Conservation (phyloP, 73 alveolate genomes). For the Paramecium sonneborni region DNA sequence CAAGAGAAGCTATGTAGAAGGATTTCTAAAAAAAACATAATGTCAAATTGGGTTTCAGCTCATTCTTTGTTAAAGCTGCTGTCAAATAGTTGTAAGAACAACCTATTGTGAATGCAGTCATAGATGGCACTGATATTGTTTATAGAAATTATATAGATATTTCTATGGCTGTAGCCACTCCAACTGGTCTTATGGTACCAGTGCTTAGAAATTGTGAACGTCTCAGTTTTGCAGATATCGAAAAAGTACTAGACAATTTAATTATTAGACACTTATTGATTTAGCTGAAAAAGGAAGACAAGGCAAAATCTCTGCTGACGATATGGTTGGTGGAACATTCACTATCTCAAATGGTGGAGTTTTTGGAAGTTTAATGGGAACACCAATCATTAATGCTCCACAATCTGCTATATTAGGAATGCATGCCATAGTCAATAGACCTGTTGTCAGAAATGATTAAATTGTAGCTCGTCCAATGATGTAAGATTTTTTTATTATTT, state of each 20-base stretch:
- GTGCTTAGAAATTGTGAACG: constrained; percentile 82
- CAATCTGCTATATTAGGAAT: constrained; percentile 89
- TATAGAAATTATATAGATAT: constrained; percentile 90
- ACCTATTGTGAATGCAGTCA: constrained; percentile 83
- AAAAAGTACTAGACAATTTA: constrained; percentile 67
- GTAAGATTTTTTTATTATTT: constrained; percentile 41
- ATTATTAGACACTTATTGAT: constrained; percentile 58
- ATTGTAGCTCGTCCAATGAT: constrained; percentile 91
- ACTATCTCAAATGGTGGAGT: constrained; percentile 92
- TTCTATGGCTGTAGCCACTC: constrained; percentile 93
- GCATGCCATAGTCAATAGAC: constrained; percentile 86
- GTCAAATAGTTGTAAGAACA: constrained; percentile 71
- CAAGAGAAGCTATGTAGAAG: constrained; percentile 82
- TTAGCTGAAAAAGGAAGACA: constrained; percentile 83
- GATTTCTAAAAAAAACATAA: constrained; percentile 88
- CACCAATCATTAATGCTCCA: constrained; percentile 91
- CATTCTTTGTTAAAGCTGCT: constrained; percentile 87
- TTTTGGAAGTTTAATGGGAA: constrained; percentile 92
- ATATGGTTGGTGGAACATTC: constrained; percentile 91
- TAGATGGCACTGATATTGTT: constrained; percentile 89
- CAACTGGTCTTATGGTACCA: constrained; percentile 94
- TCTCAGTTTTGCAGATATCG: constrained; percentile 84
- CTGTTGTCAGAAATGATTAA: constrained; percentile 84
- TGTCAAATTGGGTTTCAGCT: constrained; percentile 91
- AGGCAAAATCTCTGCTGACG: constrained; percentile 87